phyloP scores from a whole-genome alignment of 169 alveolate species.

The Condylostoma magnum region DNA sequence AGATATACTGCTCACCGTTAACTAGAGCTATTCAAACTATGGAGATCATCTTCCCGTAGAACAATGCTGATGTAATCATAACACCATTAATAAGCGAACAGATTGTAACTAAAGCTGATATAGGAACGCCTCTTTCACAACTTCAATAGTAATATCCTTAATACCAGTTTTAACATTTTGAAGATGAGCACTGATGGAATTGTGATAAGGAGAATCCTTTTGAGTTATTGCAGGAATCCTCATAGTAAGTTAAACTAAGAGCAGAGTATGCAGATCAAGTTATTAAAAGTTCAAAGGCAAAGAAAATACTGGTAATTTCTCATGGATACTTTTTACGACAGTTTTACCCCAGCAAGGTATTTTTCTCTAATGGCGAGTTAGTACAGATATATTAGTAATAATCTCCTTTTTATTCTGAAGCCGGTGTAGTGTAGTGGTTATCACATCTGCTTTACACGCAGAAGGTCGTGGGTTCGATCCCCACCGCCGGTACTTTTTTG shows the following conservation, averaged over 20 bases:
- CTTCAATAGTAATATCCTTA: constrained; percentile 1
- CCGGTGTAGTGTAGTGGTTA: constrained; percentile 35
- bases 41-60: constrained; percentile 6
- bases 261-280: no score
- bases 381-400: no score
- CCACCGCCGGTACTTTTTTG: constrained; percentile 33
- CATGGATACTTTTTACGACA: no score
- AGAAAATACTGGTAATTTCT: no score
- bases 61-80: not conserved
- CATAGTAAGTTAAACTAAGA: not conserved
- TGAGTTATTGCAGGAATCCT: not conserved
- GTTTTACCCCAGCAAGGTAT: no score
- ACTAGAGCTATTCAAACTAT: constrained; percentile 17
- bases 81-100: constrained; percentile 16
- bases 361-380: no score
- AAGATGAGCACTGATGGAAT: constrained; percentile 22
- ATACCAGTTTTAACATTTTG: constrained; percentile 7
- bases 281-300: no score
- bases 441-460: constrained; percentile 35
- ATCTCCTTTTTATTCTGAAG: no score
- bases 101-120: not conserved
- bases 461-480: constrained; percentile 36
- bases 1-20: constrained; percentile 23
- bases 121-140: not conserved
- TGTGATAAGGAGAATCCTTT: not conserved